Base-by-base conservation (phyloP, 2,329 filamentous ascomycete genomes). In the Aureobasidium mangrovei region DNA sequence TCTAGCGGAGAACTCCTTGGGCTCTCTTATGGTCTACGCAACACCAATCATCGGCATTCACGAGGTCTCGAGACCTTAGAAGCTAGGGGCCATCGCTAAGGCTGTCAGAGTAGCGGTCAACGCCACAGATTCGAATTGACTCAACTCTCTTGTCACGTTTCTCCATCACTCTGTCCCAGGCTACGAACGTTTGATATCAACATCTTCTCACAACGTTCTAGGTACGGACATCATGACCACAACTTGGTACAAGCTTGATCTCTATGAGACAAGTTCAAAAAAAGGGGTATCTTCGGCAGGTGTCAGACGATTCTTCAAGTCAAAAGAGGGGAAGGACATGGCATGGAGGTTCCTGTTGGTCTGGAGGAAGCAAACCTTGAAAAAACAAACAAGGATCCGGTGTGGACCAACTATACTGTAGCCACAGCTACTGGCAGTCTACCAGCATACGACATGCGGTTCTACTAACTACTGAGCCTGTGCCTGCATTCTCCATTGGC, bases 201-300 rank as follows among this genome's bases (percentile, higher is more conserved):
- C 46, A 18, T 49, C 46, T 2, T 49, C 40, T 9, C 36, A 27
- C 12, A 28, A 27, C 7, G 12, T 49, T 2, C 36, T 49, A 4
- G 32, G n/a, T 8, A 49, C 46, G 2, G 46, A 49, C 28, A 40
- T 35, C 18, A 49, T 49, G 46, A 49, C 46, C 2, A 39, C 26
- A 1, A 49, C 46, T 26, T 49, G 46, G 46, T 49, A 49, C n/a
- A 49, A 49, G 18, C 46, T 49, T 28, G 46, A 49, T 8, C 29
- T 49, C 2, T 7, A 27, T 29, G 46, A 24, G 46, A 40, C 4
- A 39, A 36, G 4, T 49, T 10, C 6, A 35, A 35, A 1, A 49
- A 32, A 7, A 36, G 12, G 7, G 46, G 46, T 26, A 12, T 49
- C 3, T 32, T 49, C 8, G 40, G 40, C n/a, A 36, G 46, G 1